Evolutionary conservation across 2,329 filamentous ascomycete species (phyloP), one percentile per base, ranked within the genome.

Genomic region (Hypocreales sp.): DNA sequence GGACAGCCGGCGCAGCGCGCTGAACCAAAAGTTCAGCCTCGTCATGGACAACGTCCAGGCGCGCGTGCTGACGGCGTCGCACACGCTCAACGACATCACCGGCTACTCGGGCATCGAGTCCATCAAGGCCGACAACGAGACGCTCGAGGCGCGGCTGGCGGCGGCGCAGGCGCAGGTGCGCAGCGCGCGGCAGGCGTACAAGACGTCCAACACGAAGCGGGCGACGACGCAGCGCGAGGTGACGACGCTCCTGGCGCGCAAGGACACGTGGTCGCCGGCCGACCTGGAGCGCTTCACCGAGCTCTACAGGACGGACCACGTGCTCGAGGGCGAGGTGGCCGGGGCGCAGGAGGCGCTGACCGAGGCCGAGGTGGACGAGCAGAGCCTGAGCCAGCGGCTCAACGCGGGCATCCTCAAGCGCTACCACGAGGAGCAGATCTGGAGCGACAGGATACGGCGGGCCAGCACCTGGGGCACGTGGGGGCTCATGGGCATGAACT

Each of bases 401-500:
- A 87, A 79, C 47, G 74, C 78, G 35, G 74, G 77, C 27, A 94
- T 95, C 41, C 61, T 94, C 27, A 79, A 79, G 35, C 72, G 92
- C 34, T 98, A 98, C 53, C 90, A 98, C 51, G 90, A 98, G 56
- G 90, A 98, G 59, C 90, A 98, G 58, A 92, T 98, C 31, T 98
- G 90, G 90, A 92, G 82, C 46, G 90, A 98, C 50, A 87, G 92
- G 41, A 98, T 98, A 47, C 68, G 90, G 20, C 67, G 90, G 38
- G 93, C 93, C 64, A 90, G 80, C 49, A 98, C 90, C 0, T 98
- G 90, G 90, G 87, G 92, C 20, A 98, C 90, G 0, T 95, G 92
- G 74, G 90, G 87, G 1, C 59, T 98, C 35, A 98, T 98, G 90
- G 87, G 87, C 15, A 71, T 95, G 45, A 98, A 98, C 47, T 80